Base-by-base conservation (phyloP, 2,329 filamentous ascomycete species). In the Paecilomyces sp. region DNA sequence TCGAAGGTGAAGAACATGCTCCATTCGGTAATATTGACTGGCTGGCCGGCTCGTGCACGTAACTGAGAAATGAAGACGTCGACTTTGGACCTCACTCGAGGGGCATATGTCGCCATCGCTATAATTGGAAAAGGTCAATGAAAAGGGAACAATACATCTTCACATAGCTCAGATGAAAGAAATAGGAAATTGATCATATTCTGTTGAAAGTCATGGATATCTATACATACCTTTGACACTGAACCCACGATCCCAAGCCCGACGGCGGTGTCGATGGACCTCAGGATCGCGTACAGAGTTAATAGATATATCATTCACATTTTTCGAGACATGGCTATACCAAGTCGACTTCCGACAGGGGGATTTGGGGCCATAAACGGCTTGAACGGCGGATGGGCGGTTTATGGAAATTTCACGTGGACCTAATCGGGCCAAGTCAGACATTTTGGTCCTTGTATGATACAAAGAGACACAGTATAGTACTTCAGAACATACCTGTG, bases 1-100 rank as follows among this genome's bases (percentile, higher is more conserved):
- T 64, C 63, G 25, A 73, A 73, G 1, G 59, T 55, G 11, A 70
- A 61, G 57, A 64, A 72, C 63, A 18, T 54, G 30, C 22, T 58
- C 60, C 18, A 72, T 25, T 58, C n/a, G 11, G 58, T 62, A 13
- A 60, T 33, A 15, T 62, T 34, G 22, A 62, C 36, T 18, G 55
- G 36, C 15, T 15, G 33, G 11, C 53, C 36, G 3, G 18, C 9
- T 15, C 30, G 53, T 22, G 51, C 8, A 13, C 15, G 15, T 15
- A 59, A n/a, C 34, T 59, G 57, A 7, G 22, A 12, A 15, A 59
- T 30, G 15, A 59, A 47, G 8, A 51, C 2, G 15, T 59, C 57
- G 36, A 58, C 31, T 34, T 55, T 56, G 50, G 57, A 58, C 55
- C 11, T 12, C 9, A 58, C 31, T 13, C 51, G n/a, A 7, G 57